Base-by-base conservation (phyloP, 2,329 filamentous ascomycete genomes). In the Neoarthrinium moseri region DNA sequence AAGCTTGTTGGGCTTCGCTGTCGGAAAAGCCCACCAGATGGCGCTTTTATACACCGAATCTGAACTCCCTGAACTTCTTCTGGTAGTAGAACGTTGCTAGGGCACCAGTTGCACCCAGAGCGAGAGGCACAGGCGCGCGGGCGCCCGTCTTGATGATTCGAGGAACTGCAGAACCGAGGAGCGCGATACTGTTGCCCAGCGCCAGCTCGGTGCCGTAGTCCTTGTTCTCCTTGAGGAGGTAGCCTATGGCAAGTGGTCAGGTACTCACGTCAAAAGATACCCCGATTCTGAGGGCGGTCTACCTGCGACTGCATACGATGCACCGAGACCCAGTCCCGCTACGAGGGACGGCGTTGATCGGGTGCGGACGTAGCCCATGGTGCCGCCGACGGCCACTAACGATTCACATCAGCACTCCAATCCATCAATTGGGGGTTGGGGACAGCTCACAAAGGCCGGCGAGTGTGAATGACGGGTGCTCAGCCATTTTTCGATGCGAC, bases 131-230 rank as follows among this genome's bases (percentile, higher is more conserved):
- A 8, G 66, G 67, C 0, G 67, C 64, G 38, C 60, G 60, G 1
- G 51, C 67, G 17, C 59, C 61, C 10, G 68, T 70, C 56, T 68
- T 67, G 51, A 70, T 59, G 22, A 68, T 61, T 20, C 67, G 56
- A 8, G 65, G 65, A 12, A 66, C 51, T n/a, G 65, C 66, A 0
- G 67, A 67, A 8, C 62, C 67, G 8, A 64, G 58, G 13, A 71
- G 50, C 3, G 66, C 50, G 27, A 70, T 49, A 47, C 67, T 70
- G 55, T 65, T 71, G 29, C 62, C 67, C 4, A 71, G 59, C 2
- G 68, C 68, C 26, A 71, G 58, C 58, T 71, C 68, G 8, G 68
- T 56, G 27, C 68, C 68, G 41, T 70, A 69, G 56, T 71, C 67
- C 55, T 67, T 67, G 56, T 71, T 71, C 45, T 62, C 54, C 54